Percentiles rank a stretch among this genome's conserved stretches.
phyloP scores from a whole-genome alignment of 805 yeast genomes.

The Scheffersomyces coipomensis region DNA sequence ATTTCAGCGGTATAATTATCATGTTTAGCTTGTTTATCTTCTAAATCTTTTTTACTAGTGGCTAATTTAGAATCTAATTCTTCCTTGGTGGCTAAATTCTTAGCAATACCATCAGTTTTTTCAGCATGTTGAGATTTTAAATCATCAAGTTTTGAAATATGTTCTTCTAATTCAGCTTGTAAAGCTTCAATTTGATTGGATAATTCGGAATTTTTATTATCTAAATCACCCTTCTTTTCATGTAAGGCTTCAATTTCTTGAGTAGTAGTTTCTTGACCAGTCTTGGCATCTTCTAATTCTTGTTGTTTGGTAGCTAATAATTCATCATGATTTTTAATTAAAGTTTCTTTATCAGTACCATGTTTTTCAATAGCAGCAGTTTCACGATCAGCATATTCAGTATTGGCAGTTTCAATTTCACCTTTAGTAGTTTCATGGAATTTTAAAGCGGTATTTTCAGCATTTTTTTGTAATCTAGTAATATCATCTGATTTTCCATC shows the following conservation, averaged over 20 bases:
- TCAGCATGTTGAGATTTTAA: conserved; percentile 30
- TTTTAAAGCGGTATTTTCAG: conserved; percentile 30
- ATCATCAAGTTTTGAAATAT: conserved; percentile 27
- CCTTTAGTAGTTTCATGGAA: conserved; percentile 41
- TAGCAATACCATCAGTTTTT: conserved; percentile 26
- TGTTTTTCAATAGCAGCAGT: conserved; percentile 46
- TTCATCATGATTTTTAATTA: conserved; percentile 42
- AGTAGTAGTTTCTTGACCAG: conserved; percentile 41
- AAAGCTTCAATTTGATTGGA: conserved; percentile 40
- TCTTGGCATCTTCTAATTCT: conserved; percentile 41
- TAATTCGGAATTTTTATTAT: conserved; percentile 36
- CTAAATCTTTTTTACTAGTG: conserved; percentile 32
- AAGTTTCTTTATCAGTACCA: conserved; percentile 40
- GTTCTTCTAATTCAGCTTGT: conserved; percentile 40
- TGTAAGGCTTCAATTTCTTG: conserved; percentile 44
- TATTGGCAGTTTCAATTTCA: conserved; percentile 45
- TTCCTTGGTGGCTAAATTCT: conserved; percentile 35
- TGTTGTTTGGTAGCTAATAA: conserved; percentile 44
- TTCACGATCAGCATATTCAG: conserved; percentile 47
- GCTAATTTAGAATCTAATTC: conserved; percentile 39
- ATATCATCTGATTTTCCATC: conserved; percentile 26
- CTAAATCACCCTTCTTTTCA: conserved; percentile 41
- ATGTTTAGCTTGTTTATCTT: conserved; percentile 36
- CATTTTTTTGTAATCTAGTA: conserved; percentile 18
- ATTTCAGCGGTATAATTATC: conserved; percentile 41